Evolutionary conservation across 176 grass and related monocot genomes (phyloP).

Genomic region (Urochloa ruziziensis): DNA sequence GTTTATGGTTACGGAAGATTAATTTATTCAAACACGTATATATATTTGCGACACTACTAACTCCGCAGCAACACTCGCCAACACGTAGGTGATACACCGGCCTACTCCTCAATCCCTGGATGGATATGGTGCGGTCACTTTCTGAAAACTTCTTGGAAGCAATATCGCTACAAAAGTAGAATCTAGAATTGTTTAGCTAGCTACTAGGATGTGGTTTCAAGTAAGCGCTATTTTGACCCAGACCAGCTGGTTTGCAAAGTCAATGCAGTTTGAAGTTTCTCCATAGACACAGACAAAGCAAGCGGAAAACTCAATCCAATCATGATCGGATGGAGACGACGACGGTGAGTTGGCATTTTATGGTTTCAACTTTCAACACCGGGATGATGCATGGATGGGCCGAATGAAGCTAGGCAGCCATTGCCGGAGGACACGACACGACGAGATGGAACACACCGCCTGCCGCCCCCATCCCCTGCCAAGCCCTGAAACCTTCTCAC

Average conservation of each 20-base stretch:
- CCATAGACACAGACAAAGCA: neutral
- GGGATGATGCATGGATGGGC: no score
- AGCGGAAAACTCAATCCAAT: neutral
- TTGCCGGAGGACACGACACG: no score
- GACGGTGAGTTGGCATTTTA: no score
- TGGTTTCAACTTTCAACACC: no score
- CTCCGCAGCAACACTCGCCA: no score
- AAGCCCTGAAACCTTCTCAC: no score
- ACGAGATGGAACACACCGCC: no score
- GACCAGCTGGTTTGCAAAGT: neutral
- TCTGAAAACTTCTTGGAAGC: neutral
- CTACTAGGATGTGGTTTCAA: neutral
- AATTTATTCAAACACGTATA: neutral
- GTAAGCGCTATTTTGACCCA: neutral
- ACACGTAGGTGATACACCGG: neutral
- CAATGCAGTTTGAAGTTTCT: neutral
- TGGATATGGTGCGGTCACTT: neutral
- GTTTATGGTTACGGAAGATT: no score
- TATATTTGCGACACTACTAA: neutral
- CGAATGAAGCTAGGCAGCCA: no score
- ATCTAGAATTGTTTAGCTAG: neutral
- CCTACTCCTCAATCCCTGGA: neutral
- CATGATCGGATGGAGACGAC: neutral
- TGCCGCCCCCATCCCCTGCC: no score
- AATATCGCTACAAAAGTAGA: neutral